Evolutionary conservation across 495 filamentous ascomycete genomes (phyloP), one percentile per base, ranked within the genome.

Genomic region (Aspergillus baeticus): DNA sequence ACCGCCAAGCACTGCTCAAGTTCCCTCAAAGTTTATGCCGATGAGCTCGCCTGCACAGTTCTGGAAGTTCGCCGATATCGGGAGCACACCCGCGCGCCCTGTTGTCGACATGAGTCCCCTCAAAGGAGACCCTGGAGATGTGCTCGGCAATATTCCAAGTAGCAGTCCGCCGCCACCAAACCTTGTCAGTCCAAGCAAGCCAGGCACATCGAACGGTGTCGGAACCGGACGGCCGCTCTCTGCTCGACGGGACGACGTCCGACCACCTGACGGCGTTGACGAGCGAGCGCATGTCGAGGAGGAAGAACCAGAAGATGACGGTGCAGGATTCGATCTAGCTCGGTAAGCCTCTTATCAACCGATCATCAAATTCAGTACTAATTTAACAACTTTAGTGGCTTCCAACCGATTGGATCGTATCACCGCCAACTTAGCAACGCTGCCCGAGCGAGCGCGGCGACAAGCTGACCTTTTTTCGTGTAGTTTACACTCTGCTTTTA

Each of bases 31-130:
- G 67, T 94, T 92, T 72, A 92, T 97, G 84, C 90, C 92, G 15
- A 92, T 93, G 66, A 93, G 88, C 66, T 95, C 89, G 18, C 94
- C 94, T 0, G 94, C 95, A n/a, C 91, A 93, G 17, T 98, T 97
- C 74, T 98, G 93, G 93, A 95, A 90, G 64, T 94, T 88, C 65
- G 84, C 73, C 31, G 69, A 75, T 57, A 73, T 75, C 81, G 84
- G 87, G 10, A 91, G 84, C 70, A 96, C 92, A 1, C 92, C 92
- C 35, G 84, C 88, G 2, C 82, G 83, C 55, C 78, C 83, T 1
- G 74, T 78, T 29, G 71, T 78, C 10, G 84, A 88, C 38, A 75
- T 82, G 69, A 88, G 81, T 61, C 84, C 86, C 6, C 47, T 82
- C n/a, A 83, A 81, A 65, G 71, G 76, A 8, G 72, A 77, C 39